Conservation (phyloP, 257 asterid genomes). For the Ilex asprella region DNA sequence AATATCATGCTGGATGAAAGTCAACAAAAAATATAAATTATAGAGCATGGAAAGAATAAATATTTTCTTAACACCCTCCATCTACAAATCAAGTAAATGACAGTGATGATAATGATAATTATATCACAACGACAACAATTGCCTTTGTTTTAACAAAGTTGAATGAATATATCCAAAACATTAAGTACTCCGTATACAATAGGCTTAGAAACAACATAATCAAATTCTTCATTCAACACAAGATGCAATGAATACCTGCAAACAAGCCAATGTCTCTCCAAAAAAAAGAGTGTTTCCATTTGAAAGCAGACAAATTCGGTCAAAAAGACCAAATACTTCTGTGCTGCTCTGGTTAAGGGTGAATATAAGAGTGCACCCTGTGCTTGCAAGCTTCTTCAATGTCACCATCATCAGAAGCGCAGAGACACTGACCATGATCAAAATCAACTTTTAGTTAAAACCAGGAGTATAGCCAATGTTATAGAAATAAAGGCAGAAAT, state of each 20-base stretch:
- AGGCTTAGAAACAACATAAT: too few relatives aligned
- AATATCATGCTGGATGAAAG: neutral
- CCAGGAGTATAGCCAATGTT: too few relatives aligned
- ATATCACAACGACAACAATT: too few relatives aligned
- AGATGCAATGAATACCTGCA: slow-evolving; percentile 56
- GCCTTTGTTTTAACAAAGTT: too few relatives aligned
- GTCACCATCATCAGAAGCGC: slow-evolving; percentile 99
- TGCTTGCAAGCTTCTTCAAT: slow-evolving; percentile 92
- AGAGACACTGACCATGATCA: slow-evolving; percentile 63
- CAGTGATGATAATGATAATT: too few relatives aligned
- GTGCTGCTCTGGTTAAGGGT: slow-evolving; percentile 97
- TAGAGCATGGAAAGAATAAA: neutral
- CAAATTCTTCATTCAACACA: too few relatives aligned
- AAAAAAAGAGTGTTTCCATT: slow-evolving; percentile 96
- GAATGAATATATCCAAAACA: too few relatives aligned
- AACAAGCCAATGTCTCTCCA: slow-evolving; percentile 96
- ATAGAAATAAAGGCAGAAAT: too few relatives aligned
- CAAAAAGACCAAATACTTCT: slow-evolving; percentile 98
- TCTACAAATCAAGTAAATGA: neutral
- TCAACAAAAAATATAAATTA: slow-evolving; percentile 2
- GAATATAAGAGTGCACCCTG: slow-evolving; percentile 93
- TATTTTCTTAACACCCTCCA: neutral
- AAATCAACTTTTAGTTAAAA: neutral
- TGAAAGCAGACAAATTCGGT: slow-evolving; percentile 95
- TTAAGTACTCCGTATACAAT: too few relatives aligned